Evolutionary conservation across 1,139 yeast species (phyloP).

Genomic region (Chernovozyma sophiae-reginae): DNA sequence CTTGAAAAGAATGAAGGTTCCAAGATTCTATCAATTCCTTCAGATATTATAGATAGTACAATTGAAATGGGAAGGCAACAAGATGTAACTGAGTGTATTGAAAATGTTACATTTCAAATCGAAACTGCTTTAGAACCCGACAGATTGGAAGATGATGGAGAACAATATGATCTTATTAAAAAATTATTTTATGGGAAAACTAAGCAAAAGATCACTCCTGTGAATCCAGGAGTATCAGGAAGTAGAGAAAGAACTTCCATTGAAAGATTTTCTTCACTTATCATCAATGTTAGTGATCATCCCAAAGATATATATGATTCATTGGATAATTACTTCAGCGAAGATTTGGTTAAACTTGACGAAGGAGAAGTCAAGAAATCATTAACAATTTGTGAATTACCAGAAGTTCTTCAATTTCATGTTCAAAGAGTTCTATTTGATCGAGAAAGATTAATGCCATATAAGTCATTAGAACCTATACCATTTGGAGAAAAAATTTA

Average conservation of each 20-base stretch:
- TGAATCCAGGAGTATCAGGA: constrained; percentile 20
- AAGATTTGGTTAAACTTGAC: constrained; percentile 64
- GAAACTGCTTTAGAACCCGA: constrained; percentile 85
- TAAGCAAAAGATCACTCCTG: constrained; percentile 41
- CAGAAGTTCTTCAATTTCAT: constrained; percentile 83
- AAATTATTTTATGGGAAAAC: constrained; percentile 71
- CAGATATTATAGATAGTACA: constrained; percentile 66
- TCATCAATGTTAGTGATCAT: constrained; percentile 82
- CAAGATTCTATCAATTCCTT: constrained; percentile 30
- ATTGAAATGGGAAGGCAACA: constrained; percentile 88
- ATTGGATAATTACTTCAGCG: constrained; percentile 78
- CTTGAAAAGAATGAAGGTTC: background rate
- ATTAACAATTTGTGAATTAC: constrained; percentile 66
- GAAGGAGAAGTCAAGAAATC: constrained; percentile 73
- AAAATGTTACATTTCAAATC: constrained; percentile 86
- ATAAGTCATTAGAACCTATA: constrained; percentile 77
- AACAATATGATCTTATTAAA: constrained; percentile 77
- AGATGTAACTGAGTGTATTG: constrained; percentile 96
- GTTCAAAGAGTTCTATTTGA: constrained; percentile 93
- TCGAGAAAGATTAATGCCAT: constrained; percentile 64
- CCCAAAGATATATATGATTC: constrained; percentile 90
- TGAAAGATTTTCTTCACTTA: constrained; percentile 75
- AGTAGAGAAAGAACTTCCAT: constrained; percentile 64
- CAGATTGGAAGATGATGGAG: constrained; percentile 65
- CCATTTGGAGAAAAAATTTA: constrained; percentile 75